Evolutionary conservation across 2,329 filamentous ascomycete species (phyloP).

Genomic region (Sporothrix pseudoabietina): DNA sequence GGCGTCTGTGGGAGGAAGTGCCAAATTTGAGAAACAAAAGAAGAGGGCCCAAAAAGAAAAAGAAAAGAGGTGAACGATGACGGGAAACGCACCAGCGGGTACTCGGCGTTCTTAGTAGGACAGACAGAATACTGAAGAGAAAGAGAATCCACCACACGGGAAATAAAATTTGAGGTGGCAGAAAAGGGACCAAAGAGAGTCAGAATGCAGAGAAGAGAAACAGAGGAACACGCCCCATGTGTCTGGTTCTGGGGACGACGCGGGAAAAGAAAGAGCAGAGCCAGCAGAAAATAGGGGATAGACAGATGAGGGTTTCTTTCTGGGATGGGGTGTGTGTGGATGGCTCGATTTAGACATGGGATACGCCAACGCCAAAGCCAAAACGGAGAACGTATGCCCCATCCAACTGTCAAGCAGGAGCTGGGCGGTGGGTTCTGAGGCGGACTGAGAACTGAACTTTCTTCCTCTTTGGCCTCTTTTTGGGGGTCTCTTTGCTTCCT

Average conservation of each 20-base stretch:
- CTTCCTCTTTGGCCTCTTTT: background rate
- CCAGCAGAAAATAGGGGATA: background rate
- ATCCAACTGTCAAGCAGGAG: constrained; percentile 31
- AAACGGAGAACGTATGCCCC: constrained; percentile 10
- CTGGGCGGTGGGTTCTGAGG: constrained; percentile 21
- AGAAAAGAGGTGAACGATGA: constrained; percentile 13
- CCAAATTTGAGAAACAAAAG: constrained; percentile 18
- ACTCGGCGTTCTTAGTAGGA: background rate
- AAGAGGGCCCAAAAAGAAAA: background rate
- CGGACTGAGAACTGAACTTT: background rate
- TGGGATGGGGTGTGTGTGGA: constrained; percentile 18
- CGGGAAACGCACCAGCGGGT: background rate
- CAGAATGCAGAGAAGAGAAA: background rate
- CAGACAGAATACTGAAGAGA: background rate
- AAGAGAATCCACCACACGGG: constrained; percentile 6
- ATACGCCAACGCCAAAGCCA: background rate
- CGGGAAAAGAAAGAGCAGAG: background rate
- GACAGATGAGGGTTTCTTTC: background rate
- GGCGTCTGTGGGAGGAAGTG: constrained; percentile 1
- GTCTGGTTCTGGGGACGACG: constrained; percentile 27
- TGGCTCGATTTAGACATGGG: background rate
- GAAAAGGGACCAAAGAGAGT: constrained; percentile 15
- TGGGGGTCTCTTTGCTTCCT: background rate
- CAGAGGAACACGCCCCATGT: constrained; percentile 22
- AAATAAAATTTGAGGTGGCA: constrained; percentile 25